Evolutionary conservation across 2,329 filamentous ascomycete species (phyloP).

Genomic region (Aspergillus jensenii): DNA sequence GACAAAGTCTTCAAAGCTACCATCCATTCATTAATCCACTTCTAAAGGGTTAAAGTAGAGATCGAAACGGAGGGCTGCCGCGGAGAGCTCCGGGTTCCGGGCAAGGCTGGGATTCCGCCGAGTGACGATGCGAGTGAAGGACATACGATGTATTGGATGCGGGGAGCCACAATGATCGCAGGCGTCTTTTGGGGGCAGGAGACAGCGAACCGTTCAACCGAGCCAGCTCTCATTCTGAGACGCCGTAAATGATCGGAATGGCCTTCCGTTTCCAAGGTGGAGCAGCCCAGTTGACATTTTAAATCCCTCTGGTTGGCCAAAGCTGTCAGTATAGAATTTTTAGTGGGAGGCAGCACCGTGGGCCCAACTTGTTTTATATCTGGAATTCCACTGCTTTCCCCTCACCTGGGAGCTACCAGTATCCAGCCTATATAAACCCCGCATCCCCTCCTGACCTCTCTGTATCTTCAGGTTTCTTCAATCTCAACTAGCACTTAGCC

Average conservation of each 20-base stretch:
- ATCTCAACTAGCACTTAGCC: background rate
- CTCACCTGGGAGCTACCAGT: slow-evolving; percentile 2
- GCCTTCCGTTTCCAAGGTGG: slow-evolving; percentile 6
- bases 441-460: slow-evolving; percentile 4
- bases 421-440: slow-evolving; percentile 7
- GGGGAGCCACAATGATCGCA: background rate
- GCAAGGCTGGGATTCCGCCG: background rate
- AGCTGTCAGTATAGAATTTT: slow-evolving; percentile 3
- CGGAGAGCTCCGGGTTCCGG: slow-evolving; percentile 3
- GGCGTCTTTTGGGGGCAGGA: background rate
- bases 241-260: background rate
- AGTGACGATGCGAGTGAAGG: background rate
- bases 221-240: background rate
- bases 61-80: background rate
- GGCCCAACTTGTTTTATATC: background rate
- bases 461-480: background rate
- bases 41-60: background rate
- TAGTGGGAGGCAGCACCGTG: background rate
- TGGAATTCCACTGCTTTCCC: slow-evolving; percentile 5
- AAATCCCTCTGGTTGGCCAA: background rate
- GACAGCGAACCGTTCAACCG: background rate
- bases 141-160: background rate
- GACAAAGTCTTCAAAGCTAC: no score
- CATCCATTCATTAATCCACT: background rate
- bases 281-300: background rate